Base-by-base conservation (phyloP, 2,329 filamentous ascomycete species). In the Ophiocordyceps unilateralis region DNA sequence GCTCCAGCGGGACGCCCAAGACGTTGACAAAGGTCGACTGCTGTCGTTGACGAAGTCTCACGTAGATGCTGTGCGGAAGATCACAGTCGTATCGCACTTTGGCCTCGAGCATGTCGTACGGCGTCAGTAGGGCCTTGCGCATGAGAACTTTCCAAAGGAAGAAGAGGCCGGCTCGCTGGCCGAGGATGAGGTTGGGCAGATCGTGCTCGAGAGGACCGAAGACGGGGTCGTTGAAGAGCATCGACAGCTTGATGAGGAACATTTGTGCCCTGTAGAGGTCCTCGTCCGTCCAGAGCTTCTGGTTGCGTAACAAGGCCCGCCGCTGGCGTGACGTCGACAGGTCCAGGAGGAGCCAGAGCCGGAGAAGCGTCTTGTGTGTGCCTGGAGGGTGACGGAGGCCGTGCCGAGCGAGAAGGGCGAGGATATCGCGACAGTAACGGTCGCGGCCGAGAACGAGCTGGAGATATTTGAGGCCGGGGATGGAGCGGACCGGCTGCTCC, bases 271-370 rank as follows among this genome's bases (percentile, higher is more conserved):
- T 66, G 53, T 74, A 72, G 10, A 91, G 57, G 52, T 84, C 76
- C 4, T 55, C 46, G 44, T 80, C 63, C 10, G 68, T 62, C 68
- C 81, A 81, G 40, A 78, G 64, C 0, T 52, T 49, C 10, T 43
- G 42, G 55, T 74, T 74, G 24, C 63, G 64, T 5, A 85, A 56
- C 6, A 80, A 61, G 2, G 62, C 63, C 6, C 67, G 58, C 1
- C 84, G 74, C 14, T 70, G 62, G 0, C 48, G 51, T 41, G 68
- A 79, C 14, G 74, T 76, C 0, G 72, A 62, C 4, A 79, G 62
- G 52, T 87, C 82, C 65, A 86, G 76, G 28, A 83, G 53, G 42
- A 82, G 68, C 85, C 85, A 91, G 17, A 85, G 63, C 53, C 83
- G 82, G 51, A 75, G 67, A 39, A 83, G 59, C 1, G 68, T 66